Base-by-base conservation (phyloP, 1,139 yeast genomes). In the Debaryomyces nepalensis region DNA sequence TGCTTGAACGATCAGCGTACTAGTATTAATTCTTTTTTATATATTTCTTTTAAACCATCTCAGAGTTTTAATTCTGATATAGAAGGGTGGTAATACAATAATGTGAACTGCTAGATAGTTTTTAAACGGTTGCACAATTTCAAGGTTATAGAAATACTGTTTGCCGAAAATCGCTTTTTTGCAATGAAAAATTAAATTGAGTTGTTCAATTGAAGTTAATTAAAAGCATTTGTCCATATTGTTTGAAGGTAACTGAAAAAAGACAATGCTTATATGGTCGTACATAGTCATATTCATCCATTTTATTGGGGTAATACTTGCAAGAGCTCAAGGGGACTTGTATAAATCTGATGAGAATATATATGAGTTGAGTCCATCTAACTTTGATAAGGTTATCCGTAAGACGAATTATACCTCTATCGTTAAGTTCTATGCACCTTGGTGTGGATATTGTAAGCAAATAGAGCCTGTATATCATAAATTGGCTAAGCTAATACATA, bases 341-440 rank as follows among this genome's bases (percentile, higher is more conserved):
- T 82, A 81, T 50, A 63, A 67, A 18, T 47, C 59, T 8, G 74
- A 75, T 50, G 64, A 75, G 1, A 70, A 79, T 39, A 77, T 87
- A 4, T 69, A 73, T 37, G 90, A 86, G 54, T 66, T 87, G 36
- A 73, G 75, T 8, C 66, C 81, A 0, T 57, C 70, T 12, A 81
- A 68, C 37, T 90, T 91, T 58, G 80, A 83, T 46, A 75, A 77
- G 48, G 84, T 82, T 38, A 81, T 91, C 3, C 71, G 81, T 37
- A 63, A 70, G 29, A 73, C 95, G 5, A 88, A 89, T 59, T 87
- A 88, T 53, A 85, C 96, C 3, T 68, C 96, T 2, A 69, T 91
- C 5, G 95, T 93, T 14, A 91, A 90, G 64, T 93, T 91, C 60
- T 93, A 93, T 61, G 98, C 98, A 4, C 98, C 98, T 27, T 93